phyloP scores from a whole-genome alignment of 1,284 basidiomycete genomes.

The Ustilago sp. region DNA sequence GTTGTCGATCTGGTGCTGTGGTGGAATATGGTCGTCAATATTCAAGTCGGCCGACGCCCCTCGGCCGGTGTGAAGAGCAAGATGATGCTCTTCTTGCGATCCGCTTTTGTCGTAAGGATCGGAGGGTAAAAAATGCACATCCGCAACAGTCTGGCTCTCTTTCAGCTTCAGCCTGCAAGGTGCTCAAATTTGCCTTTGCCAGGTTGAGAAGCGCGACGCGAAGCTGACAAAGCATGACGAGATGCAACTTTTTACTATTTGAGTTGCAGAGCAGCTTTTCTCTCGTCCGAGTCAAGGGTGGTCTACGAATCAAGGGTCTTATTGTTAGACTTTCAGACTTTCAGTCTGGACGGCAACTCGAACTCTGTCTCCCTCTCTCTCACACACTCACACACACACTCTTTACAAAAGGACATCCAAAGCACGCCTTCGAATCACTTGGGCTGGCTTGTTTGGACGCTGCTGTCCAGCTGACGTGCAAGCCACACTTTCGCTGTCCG shows the following conservation, averaged over 20 bases:
- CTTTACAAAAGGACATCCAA: background rate
- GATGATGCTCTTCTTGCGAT: background rate
- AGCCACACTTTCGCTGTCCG: conserved; percentile 9
- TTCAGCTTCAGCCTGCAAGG: background rate
- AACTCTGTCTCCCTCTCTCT: background rate
- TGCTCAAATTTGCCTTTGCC: background rate
- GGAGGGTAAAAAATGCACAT: conserved; percentile 1
- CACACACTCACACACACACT: no score
- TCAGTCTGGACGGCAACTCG: conserved; percentile 3
- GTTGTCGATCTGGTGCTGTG: background rate
- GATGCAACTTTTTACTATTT: background rate
- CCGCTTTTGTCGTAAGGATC: background rate
- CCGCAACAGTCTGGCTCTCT: background rate
- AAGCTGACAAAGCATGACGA: background rate
- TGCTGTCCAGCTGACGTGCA: conserved; percentile 7
- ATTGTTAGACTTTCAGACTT: background rate
- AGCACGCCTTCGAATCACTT: background rate
- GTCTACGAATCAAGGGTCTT: background rate
- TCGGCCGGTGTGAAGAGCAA: conserved; percentile 17
- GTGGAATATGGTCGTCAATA: conserved; percentile 11
- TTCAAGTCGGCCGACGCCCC: conserved; percentile 20
- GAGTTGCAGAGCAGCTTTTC: no score
- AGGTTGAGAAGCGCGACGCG: conserved; percentile 7
- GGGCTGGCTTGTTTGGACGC: background rate
- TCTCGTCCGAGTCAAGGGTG: conserved; percentile 2